Conservation (phyloP, 148 eudicot species). For the Bassia scoparia region DNA sequence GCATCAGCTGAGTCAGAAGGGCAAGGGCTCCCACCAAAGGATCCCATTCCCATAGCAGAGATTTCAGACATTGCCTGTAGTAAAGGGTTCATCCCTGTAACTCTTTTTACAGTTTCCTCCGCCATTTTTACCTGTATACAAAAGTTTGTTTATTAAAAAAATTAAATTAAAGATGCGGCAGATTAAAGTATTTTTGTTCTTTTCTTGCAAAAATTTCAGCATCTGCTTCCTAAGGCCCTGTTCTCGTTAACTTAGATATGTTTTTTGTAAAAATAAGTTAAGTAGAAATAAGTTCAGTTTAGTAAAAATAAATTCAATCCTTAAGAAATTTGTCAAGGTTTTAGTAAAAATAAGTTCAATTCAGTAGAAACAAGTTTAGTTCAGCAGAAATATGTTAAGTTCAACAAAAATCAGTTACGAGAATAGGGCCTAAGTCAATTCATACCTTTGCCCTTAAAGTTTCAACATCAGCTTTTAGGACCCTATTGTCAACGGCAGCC, state of each 20-base stretch:
- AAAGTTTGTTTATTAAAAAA: too few relatives aligned
- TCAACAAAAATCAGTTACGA: too few relatives aligned
- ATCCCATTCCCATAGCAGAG: conserved; percentile 57
- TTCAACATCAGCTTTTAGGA: conserved; percentile 94
- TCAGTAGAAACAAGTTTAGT: too few relatives aligned
- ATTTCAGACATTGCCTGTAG: conserved; percentile 86
- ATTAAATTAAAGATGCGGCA: conserved; percentile 1
- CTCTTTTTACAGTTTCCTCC: conserved; percentile 88
- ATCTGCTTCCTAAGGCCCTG: too few relatives aligned
- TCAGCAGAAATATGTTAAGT: too few relatives aligned
- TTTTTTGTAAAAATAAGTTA: too few relatives aligned
- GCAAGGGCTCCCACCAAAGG: conserved; percentile 62
- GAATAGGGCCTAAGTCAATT: background rate
- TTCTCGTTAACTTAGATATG: too few relatives aligned
- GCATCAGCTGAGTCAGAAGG: conserved; percentile 67
- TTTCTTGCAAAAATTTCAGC: background rate
- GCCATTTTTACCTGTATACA: conserved; percentile 99
- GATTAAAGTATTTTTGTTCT: background rate
- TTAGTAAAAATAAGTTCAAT: too few relatives aligned
- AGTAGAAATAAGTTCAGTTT: too few relatives aligned
- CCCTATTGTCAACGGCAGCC: conserved; percentile 97
- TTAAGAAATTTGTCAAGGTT: too few relatives aligned
- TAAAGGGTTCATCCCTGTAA: conserved; percentile 76
- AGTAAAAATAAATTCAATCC: too few relatives aligned
- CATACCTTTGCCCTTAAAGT: conserved; percentile 94